Evolutionary conservation across 495 filamentous ascomycete species (phyloP), one percentile per base, ranked within the genome.

Genomic region (Bryoglossum gracile): DNA sequence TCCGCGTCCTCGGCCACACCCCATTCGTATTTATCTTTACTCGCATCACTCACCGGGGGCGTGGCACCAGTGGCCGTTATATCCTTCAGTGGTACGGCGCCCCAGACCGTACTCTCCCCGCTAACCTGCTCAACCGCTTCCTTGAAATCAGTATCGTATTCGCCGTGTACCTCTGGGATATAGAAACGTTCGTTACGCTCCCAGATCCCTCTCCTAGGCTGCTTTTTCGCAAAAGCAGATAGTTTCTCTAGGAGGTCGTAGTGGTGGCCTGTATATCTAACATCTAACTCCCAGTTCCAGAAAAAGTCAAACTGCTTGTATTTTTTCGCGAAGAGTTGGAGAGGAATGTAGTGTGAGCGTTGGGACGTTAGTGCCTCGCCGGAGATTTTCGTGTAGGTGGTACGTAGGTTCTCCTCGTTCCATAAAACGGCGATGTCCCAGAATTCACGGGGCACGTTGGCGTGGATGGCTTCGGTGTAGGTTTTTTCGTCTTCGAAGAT

Each of bases 221-320:
- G 78, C 33, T 69, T 65, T 53, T 64, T 68, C 10, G 74, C 76
- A 63, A 86, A 87, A 2, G 71, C 55, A n/a, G 64, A 56, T 9
- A 85, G 54, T 41, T 73, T 74, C 51, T 79, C 74, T 14, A 87
- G 65, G 39, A 84, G 72, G 52, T 86, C 77, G 59, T 87, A 87
- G 59, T 77, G 70, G 47, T 87, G 78, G 9, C 83, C 83, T 0
- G 76, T 83, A 46, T 78, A 75, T 18, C 85, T 73, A 11, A 74
- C 74, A 56, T 88, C 83, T 58, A 83, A 74, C 54, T 86, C 83
- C 70, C 81, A 80, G 58, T 87, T 86, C 84, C 83, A 88, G 44
- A 85, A 71, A 55, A 72, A 83, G 46, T 84, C 80, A 48, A 84
- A 88, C 50, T 86, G 76, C 0, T 81, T 83, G 46, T 83, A 75